Base-by-base conservation (phyloP, 441 rosid species). In the Erodium chrysanthum region DNA sequence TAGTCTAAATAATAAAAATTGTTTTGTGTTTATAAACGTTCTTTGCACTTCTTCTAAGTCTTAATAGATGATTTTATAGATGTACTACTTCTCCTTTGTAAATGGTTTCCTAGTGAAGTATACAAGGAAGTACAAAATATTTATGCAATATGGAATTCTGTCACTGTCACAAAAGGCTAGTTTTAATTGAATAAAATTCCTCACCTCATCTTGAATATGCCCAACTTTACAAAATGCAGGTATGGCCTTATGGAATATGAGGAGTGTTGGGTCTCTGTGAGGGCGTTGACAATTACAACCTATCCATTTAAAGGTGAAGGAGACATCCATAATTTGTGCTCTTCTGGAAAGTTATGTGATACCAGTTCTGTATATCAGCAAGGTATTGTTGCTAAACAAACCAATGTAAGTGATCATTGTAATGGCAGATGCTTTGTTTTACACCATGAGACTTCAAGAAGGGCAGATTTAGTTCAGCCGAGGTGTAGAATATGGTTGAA, bases 371-470 rank as follows among this genome's bases (percentile, higher is more conserved):
- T 71, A 69, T 59, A 70, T 79, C 78, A 75, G 70, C 80, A 81
- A 61, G 85, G 71, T 29, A 65, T 76, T 71, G 65, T 71, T 71
- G 60, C 44, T 75, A 70, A 59, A 62, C 58, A 15, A 59, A 67
- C 76, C 66, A 42, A 66, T 37, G 79, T 72, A 68, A 69, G 72
- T 71, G 77, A 74, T 63, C 72, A 66, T 68, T 68, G 42, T 23
- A 35, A 70, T 50, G 74, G 71, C 22, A 59, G 64, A 40, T 87
- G 83, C 80, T 68, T 94, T 79, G 71, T 74, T 73, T 77, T 91
- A 65, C 84, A 74, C 63, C 87, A 84, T 84, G 83, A 85, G 82
- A 79, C 83, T 73, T 67, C 50, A 77, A 82, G 76, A 72, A 73
- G 76, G 66, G 76, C 17, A 56, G 75, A 66, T 31, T 40, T 68